Percentiles rank a stretch among this genome's conserved stretches.
phyloP scores from a whole-genome alignment of 2,329 filamentous ascomycete genomes.

The Verticillium dahliae region DNA sequence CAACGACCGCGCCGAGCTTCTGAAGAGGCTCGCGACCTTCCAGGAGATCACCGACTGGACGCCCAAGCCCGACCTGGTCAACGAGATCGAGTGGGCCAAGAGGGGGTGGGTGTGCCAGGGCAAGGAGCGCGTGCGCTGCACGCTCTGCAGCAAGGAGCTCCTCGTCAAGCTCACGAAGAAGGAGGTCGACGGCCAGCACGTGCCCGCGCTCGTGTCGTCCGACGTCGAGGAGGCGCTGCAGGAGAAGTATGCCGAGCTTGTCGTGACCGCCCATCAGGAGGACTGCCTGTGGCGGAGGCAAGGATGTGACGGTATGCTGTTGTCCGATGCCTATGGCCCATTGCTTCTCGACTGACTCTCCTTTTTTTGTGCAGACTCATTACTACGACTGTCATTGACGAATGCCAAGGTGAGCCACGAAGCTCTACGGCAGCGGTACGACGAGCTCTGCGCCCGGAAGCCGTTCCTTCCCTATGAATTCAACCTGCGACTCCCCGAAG shows the following conservation, averaged over 20 bases:
- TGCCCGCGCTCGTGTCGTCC: slow-evolving; percentile 46
- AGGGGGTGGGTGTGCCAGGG: slow-evolving; percentile 83
- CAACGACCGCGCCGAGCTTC: slow-evolving; percentile 75
- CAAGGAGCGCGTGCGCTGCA: slow-evolving; percentile 78
- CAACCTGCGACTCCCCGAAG: slow-evolving; percentile 51
- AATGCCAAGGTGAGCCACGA: slow-evolving; percentile 53
- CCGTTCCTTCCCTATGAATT: slow-evolving; percentile 55
- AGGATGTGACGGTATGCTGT: slow-evolving; percentile 71
- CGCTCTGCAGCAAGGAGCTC: slow-evolving; percentile 76
- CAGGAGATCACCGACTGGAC: slow-evolving; percentile 89
- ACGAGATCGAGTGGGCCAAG: slow-evolving; percentile 92
- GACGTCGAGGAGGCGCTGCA: slow-evolving; percentile 67
- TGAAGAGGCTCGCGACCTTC: slow-evolving; percentile 78
- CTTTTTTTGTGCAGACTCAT: slow-evolving; percentile 35
- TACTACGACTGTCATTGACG: slow-evolving; percentile 56
- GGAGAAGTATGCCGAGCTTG: slow-evolving; percentile 66
- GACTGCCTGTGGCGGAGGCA: slow-evolving; percentile 80
- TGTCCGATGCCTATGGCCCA: neutral
- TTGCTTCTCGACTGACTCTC: neutral
- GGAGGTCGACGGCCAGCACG: slow-evolving; percentile 48
- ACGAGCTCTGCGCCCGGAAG: slow-evolving; percentile 48
- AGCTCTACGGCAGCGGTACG: slow-evolving; percentile 56
- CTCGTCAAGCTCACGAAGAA: slow-evolving; percentile 69
- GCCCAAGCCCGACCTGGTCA: slow-evolving; percentile 80
- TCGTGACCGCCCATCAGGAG: slow-evolving; percentile 69